A percentile compares a stretch with the other conserved stretches of the same genome.
Evolutionary conservation across 108 stramenopile genomes (phyloP).

Genomic region (Skeletonema menzelii): DNA sequence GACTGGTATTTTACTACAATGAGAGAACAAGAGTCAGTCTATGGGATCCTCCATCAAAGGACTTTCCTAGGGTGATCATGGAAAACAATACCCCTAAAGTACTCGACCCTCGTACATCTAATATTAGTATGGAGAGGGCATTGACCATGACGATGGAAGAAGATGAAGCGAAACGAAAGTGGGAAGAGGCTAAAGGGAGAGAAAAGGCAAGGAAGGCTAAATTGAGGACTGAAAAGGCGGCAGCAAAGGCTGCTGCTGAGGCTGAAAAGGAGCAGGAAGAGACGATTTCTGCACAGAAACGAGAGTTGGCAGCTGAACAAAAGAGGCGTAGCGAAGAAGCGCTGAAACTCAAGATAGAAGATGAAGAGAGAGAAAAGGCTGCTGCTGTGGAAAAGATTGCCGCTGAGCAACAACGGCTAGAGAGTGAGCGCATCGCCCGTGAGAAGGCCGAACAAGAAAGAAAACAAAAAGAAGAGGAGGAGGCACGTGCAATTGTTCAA

Average conservation of each 20-base stretch:
- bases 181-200: slow-evolving; percentile 24
- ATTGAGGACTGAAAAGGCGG: slow-evolving; percentile 68
- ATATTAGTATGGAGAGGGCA: slow-evolving; percentile 22
- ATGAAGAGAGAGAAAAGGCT: slow-evolving; percentile 30
- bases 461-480: neutral
- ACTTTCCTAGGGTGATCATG: slow-evolving; percentile 20
- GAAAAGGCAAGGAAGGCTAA: slow-evolving; percentile 76
- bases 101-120: slow-evolving; percentile 9
- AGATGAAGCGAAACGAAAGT: slow-evolving; percentile 5
- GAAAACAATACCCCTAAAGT: slow-evolving; percentile 6
- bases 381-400: slow-evolving; percentile 41
- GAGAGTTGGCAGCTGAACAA: slow-evolving; percentile 13
- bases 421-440: neutral
- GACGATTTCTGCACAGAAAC: neutral
- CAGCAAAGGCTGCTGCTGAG: slow-evolving; percentile 13
- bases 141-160: slow-evolving; percentile 16
- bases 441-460: neutral
- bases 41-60: slow-evolving; percentile 38
- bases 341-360: slow-evolving; percentile 30
- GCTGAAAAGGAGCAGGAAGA: neutral
- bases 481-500: neutral
- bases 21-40: slow-evolving; percentile 14
- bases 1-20: slow-evolving; percentile 37
- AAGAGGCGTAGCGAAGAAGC: slow-evolving; percentile 53
- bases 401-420: neutral